Evolutionary conservation across 139 green algal genomes (phyloP), one percentile per base, ranked within the genome.

Genomic region (Mychonastes homosphaera): DNA sequence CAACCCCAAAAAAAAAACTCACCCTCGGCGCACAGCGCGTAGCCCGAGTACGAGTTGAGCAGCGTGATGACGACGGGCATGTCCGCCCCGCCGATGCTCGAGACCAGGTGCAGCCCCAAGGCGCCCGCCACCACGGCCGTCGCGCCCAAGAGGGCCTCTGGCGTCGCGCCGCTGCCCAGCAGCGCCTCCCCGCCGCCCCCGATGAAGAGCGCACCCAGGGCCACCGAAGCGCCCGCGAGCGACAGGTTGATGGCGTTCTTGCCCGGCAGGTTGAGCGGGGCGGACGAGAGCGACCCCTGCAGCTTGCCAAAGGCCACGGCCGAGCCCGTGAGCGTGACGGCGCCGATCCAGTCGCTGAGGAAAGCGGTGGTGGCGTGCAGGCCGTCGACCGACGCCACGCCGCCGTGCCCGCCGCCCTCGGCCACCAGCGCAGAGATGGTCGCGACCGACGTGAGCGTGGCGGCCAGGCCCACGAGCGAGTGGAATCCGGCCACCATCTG

Each of bases 1-100:
- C n/a, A n/a, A n/a, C n/a, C n/a, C n/a, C n/a, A n/a, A n/a, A n/a
- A n/a, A n/a, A n/a, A n/a, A n/a, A n/a, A n/a, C n/a, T n/a, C n/a
- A n/a, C n/a, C 85, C 73, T 95, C 87, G 2, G 85, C 87, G 53
- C 77, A 87, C 51, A 95, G 78, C 6, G 87, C 87, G 59, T 90
- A 95, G 26, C 87, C 87, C 6, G 69, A 81, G 71, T 87, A 87
- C 4, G 63, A 79, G 81, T 94, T 94, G 21, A 94, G 83, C 61
- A 94, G 70, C 4, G 86, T 91, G 80, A 94, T 91, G 32, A 94
- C 83, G n/a, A 94, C 86, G 3, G 86, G 86, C 84, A 90, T 94
- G 69, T 94, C 86, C 0, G 82, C 86, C 35, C 80, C 78, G 53
- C 87, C 87, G 30, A 95, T 92, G 63, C 78, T 85, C 1, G 84